These are phyloP conservation scores for Suillus weaverae DNA, from an alignment of 768 basidiomycete genomes.

Conservation along the genomic window DNA sequence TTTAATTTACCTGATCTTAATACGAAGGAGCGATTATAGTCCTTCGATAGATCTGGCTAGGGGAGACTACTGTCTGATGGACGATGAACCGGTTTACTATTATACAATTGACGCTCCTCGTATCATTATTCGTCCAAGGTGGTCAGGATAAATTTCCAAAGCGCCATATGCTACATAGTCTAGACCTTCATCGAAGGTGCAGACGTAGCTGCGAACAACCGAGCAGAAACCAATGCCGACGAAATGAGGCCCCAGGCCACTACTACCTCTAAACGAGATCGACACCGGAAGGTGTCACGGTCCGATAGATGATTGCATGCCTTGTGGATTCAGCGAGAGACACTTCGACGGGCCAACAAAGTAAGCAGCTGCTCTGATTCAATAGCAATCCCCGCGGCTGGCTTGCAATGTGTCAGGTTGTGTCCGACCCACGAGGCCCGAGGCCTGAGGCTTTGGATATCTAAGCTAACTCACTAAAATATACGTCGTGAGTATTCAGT, in stretches of 20 bases:
- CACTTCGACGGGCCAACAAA: too few relatives aligned
- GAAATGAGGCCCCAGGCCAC: not conserved
- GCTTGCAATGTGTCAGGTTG: too few relatives aligned
- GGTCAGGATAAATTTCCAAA: not conserved
- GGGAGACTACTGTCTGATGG: not conserved
- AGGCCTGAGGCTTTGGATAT: too few relatives aligned
- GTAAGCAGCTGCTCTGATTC: too few relatives aligned
- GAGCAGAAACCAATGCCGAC: not conserved
- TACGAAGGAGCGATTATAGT: not conserved
- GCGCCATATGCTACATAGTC: not conserved
- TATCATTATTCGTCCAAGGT: not conserved
- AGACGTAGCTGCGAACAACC: not conserved
- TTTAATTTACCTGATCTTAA: not conserved
- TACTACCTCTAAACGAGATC: not conserved
- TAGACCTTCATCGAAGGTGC: not conserved
- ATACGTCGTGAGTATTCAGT: too few relatives aligned
- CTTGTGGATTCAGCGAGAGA: too few relatives aligned
- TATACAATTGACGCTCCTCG: not conserved
- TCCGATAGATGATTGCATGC: too few relatives aligned
- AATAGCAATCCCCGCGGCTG: too few relatives aligned
- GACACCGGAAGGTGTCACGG: not conserved
- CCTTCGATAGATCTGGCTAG: not conserved
- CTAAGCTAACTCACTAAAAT: too few relatives aligned
- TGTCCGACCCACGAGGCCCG: too few relatives aligned
- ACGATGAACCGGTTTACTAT: not conserved